These are phyloP conservation scores for Saccharomycopsis phalli DNA, from an alignment of 1,139 yeast species.

Conservation along the genomic window DNA sequence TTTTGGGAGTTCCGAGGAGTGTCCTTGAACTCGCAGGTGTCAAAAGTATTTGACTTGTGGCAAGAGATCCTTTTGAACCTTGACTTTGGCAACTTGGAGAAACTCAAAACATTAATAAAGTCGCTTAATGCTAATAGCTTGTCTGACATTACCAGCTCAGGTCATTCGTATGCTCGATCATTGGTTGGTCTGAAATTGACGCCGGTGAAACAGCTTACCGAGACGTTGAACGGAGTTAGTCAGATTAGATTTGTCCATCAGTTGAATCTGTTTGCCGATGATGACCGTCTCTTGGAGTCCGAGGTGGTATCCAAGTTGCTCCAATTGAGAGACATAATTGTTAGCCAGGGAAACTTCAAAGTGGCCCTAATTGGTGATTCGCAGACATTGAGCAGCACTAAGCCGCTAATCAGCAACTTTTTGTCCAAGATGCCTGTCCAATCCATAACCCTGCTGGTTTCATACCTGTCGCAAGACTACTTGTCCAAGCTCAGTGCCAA, in stretches of 20 bases:
- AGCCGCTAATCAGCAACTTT: constrained; percentile 33
- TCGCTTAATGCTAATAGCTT: constrained; percentile 71
- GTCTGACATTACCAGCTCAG: constrained; percentile 73
- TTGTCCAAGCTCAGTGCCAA: constrained; percentile 3
- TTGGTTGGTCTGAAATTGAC: constrained; percentile 60
- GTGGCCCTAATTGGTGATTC: constrained; percentile 56
- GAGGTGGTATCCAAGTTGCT: constrained; percentile 58
- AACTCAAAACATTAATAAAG: constrained; percentile 64
- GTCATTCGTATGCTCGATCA: constrained; percentile 76
- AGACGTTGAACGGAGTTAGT: constrained; percentile 59
- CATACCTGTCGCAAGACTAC: constrained; percentile 9
- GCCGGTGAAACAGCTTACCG: constrained; percentile 50
- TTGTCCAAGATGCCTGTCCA: constrained; percentile 22
- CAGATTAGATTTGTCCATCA: constrained; percentile 66
- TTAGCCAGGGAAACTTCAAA: constrained; percentile 31
- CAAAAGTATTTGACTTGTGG: constrained; percentile 57
- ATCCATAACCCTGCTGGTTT: neutral
- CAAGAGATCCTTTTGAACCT: constrained; percentile 60
- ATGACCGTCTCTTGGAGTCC: constrained; percentile 41
- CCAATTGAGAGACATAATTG: constrained; percentile 41
- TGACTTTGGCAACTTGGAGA: constrained; percentile 57
- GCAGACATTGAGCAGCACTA: constrained; percentile 34
- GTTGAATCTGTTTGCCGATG: constrained; percentile 45
- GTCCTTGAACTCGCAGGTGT: constrained; percentile 59
- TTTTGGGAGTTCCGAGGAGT: constrained; percentile 57